Conservation (phyloP, 495 filamentous ascomycete species). For the Neurospora sp. region DNA sequence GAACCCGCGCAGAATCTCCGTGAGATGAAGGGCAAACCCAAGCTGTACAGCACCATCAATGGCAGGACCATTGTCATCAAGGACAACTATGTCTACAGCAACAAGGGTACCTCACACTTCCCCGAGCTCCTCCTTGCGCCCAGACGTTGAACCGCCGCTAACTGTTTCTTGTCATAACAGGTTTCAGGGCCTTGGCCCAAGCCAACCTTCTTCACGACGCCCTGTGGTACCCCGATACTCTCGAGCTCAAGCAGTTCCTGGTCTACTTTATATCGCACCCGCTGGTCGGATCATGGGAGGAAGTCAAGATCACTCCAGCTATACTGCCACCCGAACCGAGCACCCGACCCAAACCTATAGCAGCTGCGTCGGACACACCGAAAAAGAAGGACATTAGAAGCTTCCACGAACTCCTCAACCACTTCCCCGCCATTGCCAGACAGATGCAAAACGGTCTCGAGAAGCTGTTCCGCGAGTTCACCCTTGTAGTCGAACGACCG, state of each 20-base stretch:
- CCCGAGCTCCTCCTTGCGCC: background rate
- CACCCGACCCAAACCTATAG: slow-evolving; percentile 19
- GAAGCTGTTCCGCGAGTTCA: slow-evolving; percentile 83
- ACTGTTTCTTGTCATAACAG: slow-evolving; percentile 33
- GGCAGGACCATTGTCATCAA: slow-evolving; percentile 90
- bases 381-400: slow-evolving; percentile 82
- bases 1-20: slow-evolving; percentile 63
- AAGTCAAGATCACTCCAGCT: slow-evolving; percentile 55
- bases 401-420: slow-evolving; percentile 82
- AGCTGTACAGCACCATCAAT: slow-evolving; percentile 85
- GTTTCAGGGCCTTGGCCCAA: slow-evolving; percentile 86
- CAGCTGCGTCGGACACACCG: slow-evolving; percentile 33
- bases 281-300: slow-evolving; percentile 75
- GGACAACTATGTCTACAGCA: slow-evolving; percentile 86
- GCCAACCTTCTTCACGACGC: slow-evolving; percentile 78
- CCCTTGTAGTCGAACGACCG: slow-evolving; percentile 72
- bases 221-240: slow-evolving; percentile 76
- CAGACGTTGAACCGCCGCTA: background rate
- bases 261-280: slow-evolving; percentile 94
- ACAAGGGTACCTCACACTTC: slow-evolving; percentile 60
- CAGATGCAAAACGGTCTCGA: slow-evolving; percentile 95
- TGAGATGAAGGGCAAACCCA: slow-evolving; percentile 86
- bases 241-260: slow-evolving; percentile 83
- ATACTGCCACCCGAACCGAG: slow-evolving; percentile 33
- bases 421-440: slow-evolving; percentile 92